Conservation (phyloP, 2,329 filamentous ascomycete genomes). For the Albophoma yamanashiensis region DNA sequence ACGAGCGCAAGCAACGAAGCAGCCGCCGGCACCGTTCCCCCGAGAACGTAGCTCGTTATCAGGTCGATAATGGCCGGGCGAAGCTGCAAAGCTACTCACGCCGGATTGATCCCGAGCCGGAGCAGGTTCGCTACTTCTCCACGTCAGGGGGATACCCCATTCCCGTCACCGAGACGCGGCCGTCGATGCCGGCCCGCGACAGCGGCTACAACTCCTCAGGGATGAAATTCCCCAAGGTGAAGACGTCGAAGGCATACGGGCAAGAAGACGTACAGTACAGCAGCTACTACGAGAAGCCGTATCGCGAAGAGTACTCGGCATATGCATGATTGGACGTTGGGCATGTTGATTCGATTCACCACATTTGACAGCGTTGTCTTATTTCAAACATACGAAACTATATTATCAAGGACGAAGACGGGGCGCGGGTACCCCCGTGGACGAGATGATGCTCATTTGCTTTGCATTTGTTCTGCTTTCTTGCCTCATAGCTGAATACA, state of each 20-base stretch:
- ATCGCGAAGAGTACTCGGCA: constrained; percentile 13
- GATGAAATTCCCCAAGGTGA: constrained; percentile 19
- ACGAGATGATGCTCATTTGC: neutral
- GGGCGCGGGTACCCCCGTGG: neutral
- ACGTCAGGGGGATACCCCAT: constrained; percentile 3
- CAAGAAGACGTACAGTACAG: constrained; percentile 21
- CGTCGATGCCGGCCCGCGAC: constrained; percentile 19
- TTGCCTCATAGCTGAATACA: neutral
- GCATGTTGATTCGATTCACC: neutral
- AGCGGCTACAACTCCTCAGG: constrained; percentile 16
- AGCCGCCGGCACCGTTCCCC: constrained; percentile 24
- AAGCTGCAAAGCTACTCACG: constrained; percentile 18
- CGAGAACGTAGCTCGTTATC: constrained; percentile 18
- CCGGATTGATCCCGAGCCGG: constrained; percentile 11
- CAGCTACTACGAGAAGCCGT: constrained; percentile 12
- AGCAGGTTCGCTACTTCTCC: constrained; percentile 13
- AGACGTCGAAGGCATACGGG: constrained; percentile 19
- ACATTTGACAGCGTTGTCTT: neutral
- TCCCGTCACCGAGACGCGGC: constrained; percentile 16
- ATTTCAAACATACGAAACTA: neutral
- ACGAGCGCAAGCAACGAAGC: constrained; percentile 22
- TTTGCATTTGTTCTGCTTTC: neutral
- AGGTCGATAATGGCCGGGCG: constrained; percentile 16
- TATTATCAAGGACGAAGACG: neutral
- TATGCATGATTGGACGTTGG: constrained; percentile 11